Evolutionary conservation across 78 protist genomes (phyloP), one percentile per base, ranked within the genome.

Genomic region (Planoprotostelium fungivorum): DNA sequence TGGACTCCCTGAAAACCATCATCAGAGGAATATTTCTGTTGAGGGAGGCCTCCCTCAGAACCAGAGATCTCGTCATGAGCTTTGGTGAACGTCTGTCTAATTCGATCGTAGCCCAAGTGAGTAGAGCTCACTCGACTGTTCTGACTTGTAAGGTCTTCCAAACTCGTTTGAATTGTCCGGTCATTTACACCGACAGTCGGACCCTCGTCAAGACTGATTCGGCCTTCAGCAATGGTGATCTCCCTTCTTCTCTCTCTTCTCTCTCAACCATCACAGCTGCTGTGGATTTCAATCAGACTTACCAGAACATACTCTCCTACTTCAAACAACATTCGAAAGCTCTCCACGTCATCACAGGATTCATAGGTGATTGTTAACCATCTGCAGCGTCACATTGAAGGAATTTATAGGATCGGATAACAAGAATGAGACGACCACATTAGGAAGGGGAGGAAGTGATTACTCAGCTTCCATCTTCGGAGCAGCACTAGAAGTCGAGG

Each of bases 391-490:
- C 16, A 16, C 31, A 25, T 25, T 51, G 5, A 5, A 51, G 5
- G 31, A 25, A 5, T 16, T 51, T 51, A 5, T 16, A 51, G 73
- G 73, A 51, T 51, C 73, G 16, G 73, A 51, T 16, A 5, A 51
- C 84, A 36, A 86, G 5, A 34, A 25, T 34, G 38, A 0, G 87
- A 1, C 91, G 38, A 93, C 95, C 0, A 93, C 95, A n/a, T 92
- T 93, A 28, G 63, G 36, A 1, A 25, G 95, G 25, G 88, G 88
- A 85, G 95, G 95, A 73, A 88, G 94, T 10, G 96, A 95, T 86
- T 95, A 92, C 90, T 88, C 92, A 1, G 96, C 90, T 0, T n/a
- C 88, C n/a, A 91, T 95, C 0, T 92, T 92, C 9, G 96, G 90
- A 0, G 90, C 91, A 0, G 31, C 73, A 0, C n/a, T 89, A 31